Evolutionary conservation across 2,329 filamentous ascomycete species (phyloP), one percentile per base, ranked within the genome.

Genomic region (Calonectria hawksworthii): DNA sequence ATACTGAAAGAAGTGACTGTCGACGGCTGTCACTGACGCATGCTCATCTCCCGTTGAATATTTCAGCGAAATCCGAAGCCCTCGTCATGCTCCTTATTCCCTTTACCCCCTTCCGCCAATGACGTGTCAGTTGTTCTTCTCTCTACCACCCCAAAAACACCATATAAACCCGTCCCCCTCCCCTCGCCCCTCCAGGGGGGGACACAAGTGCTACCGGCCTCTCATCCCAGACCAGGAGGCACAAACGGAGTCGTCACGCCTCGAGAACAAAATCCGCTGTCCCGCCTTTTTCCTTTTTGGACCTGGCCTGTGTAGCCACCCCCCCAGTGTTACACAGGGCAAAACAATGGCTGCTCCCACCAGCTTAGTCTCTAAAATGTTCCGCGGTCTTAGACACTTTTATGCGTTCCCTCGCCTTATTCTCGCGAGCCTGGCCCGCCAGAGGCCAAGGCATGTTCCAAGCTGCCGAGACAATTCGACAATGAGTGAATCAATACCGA

Each of bases 321-420:
- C 30, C n/a, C 59, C 18, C 5, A 54, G 32, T 21, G 79, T 81
- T 52, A 32, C 72, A 81, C 79, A 79, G 30, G 28, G 14, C 4
- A n/a, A 54, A 28, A 54, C 4, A 59, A 81, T 81, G 77, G 64
- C 67, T 70, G 41, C 71, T 51, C 63, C 74, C 59, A 78, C 67
- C 64, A 72, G 69, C 74, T 76, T 74, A 68, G 69, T 82, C 66
- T 75, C 74, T 69, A 56, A 80, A 80, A 78, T 81, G 74, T 76
- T 76, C 79, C 75, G 75, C 51, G 83, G 81, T 83, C 83, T 83
- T 56, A 78, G 78, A 81, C 77, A 79, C 70, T 80, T 79, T 76
- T 81, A 81, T 81, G 78, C 41, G 66, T 59, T 54, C 18, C 47
- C 68, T 66, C 34, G 69, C 63, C 77, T 73, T 36, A 69, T 67